These are phyloP conservation scores for Dactylellina leptospora DNA, from an alignment of 2,329 filamentous ascomycete genomes.

Conservation along the genomic window DNA sequence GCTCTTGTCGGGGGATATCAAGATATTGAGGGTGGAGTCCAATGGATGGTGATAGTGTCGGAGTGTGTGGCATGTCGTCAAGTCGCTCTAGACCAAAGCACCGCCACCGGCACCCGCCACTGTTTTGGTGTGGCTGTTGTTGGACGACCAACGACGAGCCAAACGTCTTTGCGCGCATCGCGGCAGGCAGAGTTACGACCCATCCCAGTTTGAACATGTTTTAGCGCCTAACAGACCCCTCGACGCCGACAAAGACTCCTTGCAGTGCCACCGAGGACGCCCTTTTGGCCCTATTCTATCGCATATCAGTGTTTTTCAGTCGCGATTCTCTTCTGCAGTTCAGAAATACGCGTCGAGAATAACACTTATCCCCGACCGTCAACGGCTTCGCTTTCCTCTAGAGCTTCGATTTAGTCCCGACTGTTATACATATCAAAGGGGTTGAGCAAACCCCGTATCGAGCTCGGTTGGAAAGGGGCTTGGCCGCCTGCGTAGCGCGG, in stretches of 20 bases:
- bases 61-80: neutral
- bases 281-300: neutral
- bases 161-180: slow-evolving; percentile 51
- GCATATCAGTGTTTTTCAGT: neutral
- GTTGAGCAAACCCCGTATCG: neutral
- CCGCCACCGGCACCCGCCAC: slow-evolving; percentile 15
- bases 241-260: slow-evolving; percentile 3
- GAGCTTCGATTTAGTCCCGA: slow-evolving; percentile 9
- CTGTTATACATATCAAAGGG: slow-evolving; percentile 1
- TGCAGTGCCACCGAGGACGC: neutral
- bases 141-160: slow-evolving; percentile 34
- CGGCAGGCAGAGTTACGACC: slow-evolving; percentile 41
- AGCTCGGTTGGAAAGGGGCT: slow-evolving; percentile 17
- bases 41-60: slow-evolving; percentile 2
- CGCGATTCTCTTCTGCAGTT: too few species aligned
- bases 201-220: slow-evolving; percentile 33
- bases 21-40: neutral
- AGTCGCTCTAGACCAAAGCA: neutral
- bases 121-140: slow-evolving; percentile 1
- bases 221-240: slow-evolving; percentile 30
- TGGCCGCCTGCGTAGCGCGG: slow-evolving; percentile 15
- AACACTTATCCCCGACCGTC: slow-evolving; percentile 14
- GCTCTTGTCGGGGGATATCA: slow-evolving; percentile 15
- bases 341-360: slow-evolving; percentile 38
- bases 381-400: neutral